Base-by-base conservation (phyloP, 148 eudicot species). In the Fagopyrum tataricum region DNA sequence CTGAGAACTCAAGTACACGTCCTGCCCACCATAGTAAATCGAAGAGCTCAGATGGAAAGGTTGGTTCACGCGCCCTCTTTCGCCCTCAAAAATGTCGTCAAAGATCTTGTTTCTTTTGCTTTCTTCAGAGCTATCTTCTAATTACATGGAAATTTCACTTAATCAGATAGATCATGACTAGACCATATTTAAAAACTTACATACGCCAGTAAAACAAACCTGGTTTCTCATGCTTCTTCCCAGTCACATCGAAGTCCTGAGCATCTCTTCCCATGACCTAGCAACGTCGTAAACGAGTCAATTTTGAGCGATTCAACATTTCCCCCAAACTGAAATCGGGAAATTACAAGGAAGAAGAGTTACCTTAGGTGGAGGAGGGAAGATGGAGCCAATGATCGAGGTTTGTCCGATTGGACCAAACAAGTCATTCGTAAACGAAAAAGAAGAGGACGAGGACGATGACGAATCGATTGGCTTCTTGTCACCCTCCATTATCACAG, bases 21-120 rank as follows among this genome's bases (percentile, higher is more conserved):
- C 85, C 76, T 82, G 91, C 74, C 85, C 91, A 47, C 91, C 91
- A 76, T 87, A 87, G 77, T 85, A 83, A 52, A 87, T 87, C 13
- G 91, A 87, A 52, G 91, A 87, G 76, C 82, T 87, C 64, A 76
- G 76, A 70, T 81, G 70, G 74, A 88, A 81, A 6, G 88, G 87
- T 0, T 61, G 67, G 1, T 61, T 17, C 24, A 4, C 41, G 2
- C 10, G 15, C 23, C 67, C 67, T 61, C 67, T 61, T 26, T 61
- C 41, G n/a, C 67, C 67, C n/a, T 26, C 67, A 26, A 61, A 61
- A 4, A 61, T 61, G 67, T 39, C 12, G 41, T 61, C 17, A 4
- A 61, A 26, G 67, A 13, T 26, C 17, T 61, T 61, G 67, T 61
- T 61, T 61, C 67, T 26, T 12, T 11, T 24, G 41, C 67, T 61